A percentile compares a stretch with the other conserved stretches of the same genome.
Evolutionary conservation across 345 rosid genomes (phyloP).

Genomic region (Eucalyptus dawsonii): DNA sequence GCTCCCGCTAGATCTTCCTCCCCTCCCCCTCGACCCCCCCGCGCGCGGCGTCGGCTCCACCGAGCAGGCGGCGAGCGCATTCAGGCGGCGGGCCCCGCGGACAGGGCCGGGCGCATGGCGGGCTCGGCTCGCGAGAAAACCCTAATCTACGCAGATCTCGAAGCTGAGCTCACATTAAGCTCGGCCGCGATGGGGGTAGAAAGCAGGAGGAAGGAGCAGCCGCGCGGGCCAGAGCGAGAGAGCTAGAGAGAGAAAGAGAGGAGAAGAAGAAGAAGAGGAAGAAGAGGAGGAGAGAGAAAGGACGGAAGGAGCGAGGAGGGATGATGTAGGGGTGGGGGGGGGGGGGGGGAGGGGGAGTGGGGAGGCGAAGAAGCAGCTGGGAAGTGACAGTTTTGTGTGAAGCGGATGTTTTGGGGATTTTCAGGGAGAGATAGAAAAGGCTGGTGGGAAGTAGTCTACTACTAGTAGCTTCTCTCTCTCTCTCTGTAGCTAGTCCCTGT

Average conservation of each 20-base stretch:
- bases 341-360: background rate
- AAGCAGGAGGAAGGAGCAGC: background rate
- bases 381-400: background rate
- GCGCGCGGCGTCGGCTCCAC: background rate
- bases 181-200: background rate
- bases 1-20: background rate
- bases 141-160: background rate
- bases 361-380: background rate
- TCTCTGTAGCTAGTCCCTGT: background rate
- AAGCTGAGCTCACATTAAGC: background rate
- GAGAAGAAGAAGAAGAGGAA: background rate
- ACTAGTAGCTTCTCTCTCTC: background rate
- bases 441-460: background rate
- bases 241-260: background rate
- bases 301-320: background rate
- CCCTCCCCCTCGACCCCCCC: background rate
- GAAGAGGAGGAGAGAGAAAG: background rate
- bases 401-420: slow-evolving; percentile 1
- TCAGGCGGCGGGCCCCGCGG: background rate
- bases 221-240: background rate
- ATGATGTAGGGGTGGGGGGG: background rate
- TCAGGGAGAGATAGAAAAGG: background rate
- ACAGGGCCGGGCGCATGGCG: background rate
- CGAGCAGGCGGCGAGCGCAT: background rate
- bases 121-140: background rate